Base-by-base conservation (phyloP, 2,329 filamentous ascomycete species). In the Dothideomycetes sp. region DNA sequence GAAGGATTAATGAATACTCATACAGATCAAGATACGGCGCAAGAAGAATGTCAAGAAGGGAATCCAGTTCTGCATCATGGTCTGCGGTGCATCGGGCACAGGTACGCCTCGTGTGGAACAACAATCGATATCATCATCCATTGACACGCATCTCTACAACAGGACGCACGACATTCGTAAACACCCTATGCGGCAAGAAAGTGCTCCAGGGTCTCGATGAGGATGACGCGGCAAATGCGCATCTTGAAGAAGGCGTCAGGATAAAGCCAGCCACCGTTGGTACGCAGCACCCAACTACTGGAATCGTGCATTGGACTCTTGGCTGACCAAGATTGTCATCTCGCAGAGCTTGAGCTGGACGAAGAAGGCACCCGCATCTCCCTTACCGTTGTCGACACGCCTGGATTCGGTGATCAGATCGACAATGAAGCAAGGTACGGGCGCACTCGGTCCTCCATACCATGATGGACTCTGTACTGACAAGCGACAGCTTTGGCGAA, bases 41-140 rank as follows among this genome's bases (percentile, higher is more conserved):
- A 98, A 98, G 89, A 98, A 98, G 84, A 96, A 98, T 77, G 89
- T 98, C 72, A 95, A 95, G 84, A 95, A 95, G 79, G 91, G 91
- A 62, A 96, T 98, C 62, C 91, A 98, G 75, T 98, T 98, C 74
- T 96, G 88, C 68, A 70, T 98, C 77, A 98, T 98, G 91, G 91
- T 98, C 59, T 96, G 91, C 64, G 91, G 91, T 72, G 91, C 91
- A 62, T 96, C 89, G 55, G 91, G 91, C 66, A 96, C 91, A 68
- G 91, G 87, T 94, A 79, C 37, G 39, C 19, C 15, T n/a, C 3
- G 3, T 10, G 12, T 9, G 59, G 75, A 69, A 44, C 43, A 41
- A 44, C n/a, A 5, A 16, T 43, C 41, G 30, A 48, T 36, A 11
- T 30, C 14, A 16, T 33, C 31, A 11, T 29, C 17, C 12, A 31